Base-by-base conservation (phyloP, 2,329 filamentous ascomycete species). In the Colletotrichum sp. region DNA sequence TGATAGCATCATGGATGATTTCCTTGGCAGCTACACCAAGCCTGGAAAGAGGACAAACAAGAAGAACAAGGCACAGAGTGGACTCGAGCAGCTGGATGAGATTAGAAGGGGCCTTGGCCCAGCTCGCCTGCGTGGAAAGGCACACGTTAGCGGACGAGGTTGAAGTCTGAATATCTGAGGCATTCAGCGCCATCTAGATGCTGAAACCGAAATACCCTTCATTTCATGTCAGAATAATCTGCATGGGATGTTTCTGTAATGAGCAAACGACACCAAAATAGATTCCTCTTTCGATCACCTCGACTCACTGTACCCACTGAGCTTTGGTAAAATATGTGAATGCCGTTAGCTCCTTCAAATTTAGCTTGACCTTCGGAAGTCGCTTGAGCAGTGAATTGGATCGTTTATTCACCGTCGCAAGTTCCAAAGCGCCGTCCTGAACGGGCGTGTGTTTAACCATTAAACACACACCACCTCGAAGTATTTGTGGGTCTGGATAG, bases 1-100 rank as follows among this genome's bases (percentile, higher is more conserved):
- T 84, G 93, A 98, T 82, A 91, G 89, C 77, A 95, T 99, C 82
- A 92, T 99, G 89, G 96, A 99, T 82, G 96, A 98, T 72, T 99
- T 99, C 86, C 86, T 99, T 30, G 94, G 93, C 10, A 92, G 89
- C 39, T 94, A 95, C 82, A 91, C 91, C 12, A 93, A 92, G 85
- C 90, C 90, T 28, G 94, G 94, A 3, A 96, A 95, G 87, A 93
- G 93, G 83, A 88, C 89, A 13, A 91, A 95, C 24, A 96, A 96
- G 87, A 95, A 96, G 86, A 93, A 93, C 21, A 95, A 94, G 82
- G 92, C 94, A 78, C 93, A 94, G 83, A 95, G 91, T 76, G 97
- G 97, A 1, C 89, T 98, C 78, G 93, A 95, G 85, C 95, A 99
- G 87, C 88, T 99, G 76, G 97, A 99, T 79, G 96, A 99, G 86